Evolutionary conservation across 495 filamentous ascomycete species (phyloP).

Genomic region (Penicillium paradoxum): DNA sequence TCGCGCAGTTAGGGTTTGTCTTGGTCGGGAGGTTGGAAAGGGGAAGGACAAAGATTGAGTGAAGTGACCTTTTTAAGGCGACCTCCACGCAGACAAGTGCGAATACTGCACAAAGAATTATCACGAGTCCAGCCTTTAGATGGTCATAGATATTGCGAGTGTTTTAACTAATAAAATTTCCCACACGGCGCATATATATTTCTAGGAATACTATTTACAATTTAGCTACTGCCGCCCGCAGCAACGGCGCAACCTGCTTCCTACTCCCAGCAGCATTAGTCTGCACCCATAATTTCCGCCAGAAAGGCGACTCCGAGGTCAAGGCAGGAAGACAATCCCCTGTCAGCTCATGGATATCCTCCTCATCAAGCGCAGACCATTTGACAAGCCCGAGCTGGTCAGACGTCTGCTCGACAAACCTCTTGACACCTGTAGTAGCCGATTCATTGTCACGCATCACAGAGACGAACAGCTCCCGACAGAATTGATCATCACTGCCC

Average conservation of each 20-base stretch:
- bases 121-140: no score
- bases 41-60: no score
- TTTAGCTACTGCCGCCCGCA: constrained; percentile 60
- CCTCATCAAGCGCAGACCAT: constrained; percentile 48
- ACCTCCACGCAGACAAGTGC: no score
- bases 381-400: constrained; percentile 52
- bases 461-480: constrained; percentile 70
- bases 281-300: constrained; percentile 62
- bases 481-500: constrained; percentile 46
- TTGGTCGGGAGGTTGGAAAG: no score
- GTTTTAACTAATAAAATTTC: no score
- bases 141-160: no score
- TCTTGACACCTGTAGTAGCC: constrained; percentile 42
- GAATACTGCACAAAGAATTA: no score
- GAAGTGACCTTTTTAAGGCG: no score
- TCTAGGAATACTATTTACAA: constrained; percentile 9
- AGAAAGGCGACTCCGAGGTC: constrained; percentile 15
- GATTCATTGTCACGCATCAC: constrained; percentile 38
- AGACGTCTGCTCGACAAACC: constrained; percentile 47
- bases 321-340: constrained; percentile 33
- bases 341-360: constrained; percentile 22
- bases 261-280: constrained; percentile 62
- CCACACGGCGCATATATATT: not conserved
- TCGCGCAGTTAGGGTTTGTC: no score
- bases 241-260: constrained; percentile 83